These are phyloP conservation scores for Casaregolazyma suthepensis DNA, from an alignment of 1,139 yeast species.

Conservation along the genomic window DNA sequence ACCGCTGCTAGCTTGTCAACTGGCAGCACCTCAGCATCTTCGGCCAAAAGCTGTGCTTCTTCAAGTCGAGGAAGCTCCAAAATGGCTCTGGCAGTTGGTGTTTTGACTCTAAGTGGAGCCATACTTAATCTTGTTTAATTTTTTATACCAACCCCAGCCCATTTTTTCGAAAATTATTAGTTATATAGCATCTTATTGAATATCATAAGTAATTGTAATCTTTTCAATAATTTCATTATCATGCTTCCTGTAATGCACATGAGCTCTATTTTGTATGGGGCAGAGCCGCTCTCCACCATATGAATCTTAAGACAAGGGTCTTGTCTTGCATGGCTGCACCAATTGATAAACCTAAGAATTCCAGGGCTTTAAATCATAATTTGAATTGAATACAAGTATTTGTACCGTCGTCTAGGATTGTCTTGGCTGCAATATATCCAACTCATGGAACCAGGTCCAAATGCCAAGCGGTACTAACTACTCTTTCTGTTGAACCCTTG, in stretches of 20 bases:
- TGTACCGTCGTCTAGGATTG: background rate
- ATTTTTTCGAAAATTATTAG: background rate
- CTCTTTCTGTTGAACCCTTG: background rate
- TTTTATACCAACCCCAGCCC: background rate
- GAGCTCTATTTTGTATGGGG: background rate
- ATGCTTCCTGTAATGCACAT: background rate
- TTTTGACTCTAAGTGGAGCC: background rate
- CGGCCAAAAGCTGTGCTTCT: background rate
- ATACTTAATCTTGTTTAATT: background rate
- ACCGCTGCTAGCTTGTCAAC: slow-evolving; percentile 1
- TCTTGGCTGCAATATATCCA: background rate
- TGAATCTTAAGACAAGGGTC: background rate
- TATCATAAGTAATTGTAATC: background rate
- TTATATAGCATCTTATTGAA: background rate
- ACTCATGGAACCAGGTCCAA: background rate
- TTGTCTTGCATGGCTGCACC: background rate
- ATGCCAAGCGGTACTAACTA: background rate
- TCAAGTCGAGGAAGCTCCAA: background rate
- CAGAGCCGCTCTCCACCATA: background rate
- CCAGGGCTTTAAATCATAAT: background rate
- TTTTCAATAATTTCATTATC: background rate
- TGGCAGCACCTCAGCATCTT: slow-evolving; percentile 1
- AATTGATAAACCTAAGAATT: background rate
- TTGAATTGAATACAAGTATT: background rate
- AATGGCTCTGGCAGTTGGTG: background rate